phyloP scores from a whole-genome alignment of 2,329 filamentous ascomycete genomes.

The Aspergillus sp. region DNA sequence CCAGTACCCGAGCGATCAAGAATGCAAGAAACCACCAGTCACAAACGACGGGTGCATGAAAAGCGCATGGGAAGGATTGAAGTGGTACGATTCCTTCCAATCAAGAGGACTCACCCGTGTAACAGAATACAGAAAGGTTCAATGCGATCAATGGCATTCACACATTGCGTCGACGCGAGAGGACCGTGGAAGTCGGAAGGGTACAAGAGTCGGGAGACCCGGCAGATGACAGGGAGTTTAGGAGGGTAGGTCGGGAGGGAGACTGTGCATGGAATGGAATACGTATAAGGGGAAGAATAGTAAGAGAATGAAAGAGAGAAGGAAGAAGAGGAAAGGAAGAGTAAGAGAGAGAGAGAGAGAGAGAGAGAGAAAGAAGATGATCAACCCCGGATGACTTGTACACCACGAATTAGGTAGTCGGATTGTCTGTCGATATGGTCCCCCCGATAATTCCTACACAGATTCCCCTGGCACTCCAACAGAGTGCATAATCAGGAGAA shows the following conservation, averaged over 20 bases:
- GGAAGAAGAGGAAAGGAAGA: not conserved
- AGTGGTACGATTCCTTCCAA: not conserved
- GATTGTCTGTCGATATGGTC: not conserved
- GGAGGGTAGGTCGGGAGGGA: not conserved
- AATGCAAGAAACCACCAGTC: not conserved
- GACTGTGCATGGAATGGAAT: not conserved
- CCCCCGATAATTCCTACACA: no score
- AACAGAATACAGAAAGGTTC: not conserved
- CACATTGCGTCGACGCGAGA: not conserved
- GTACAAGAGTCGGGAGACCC: not conserved
- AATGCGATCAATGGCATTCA: slow-evolving; percentile 1
- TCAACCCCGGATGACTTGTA: not conserved
- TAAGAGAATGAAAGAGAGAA: not conserved
- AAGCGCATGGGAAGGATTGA: not conserved
- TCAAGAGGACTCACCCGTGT: not conserved
- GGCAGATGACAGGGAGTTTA: not conserved
- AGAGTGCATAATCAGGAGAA: slow-evolving; percentile 5
- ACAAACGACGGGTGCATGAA: not conserved
- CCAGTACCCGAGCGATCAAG: not conserved
- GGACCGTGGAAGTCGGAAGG: not conserved
- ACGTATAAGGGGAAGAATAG: not conserved
- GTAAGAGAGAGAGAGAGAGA: not conserved
- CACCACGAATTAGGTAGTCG: not conserved
- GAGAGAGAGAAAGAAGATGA: not conserved
- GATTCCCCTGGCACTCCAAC: not conserved